Percentiles rank a stretch among this genome's conserved stretches.
These are phyloP conservation scores for Xerocomus potaroensis DNA, from an alignment of 768 basidiomycete genomes.

Conservation along the genomic window DNA sequence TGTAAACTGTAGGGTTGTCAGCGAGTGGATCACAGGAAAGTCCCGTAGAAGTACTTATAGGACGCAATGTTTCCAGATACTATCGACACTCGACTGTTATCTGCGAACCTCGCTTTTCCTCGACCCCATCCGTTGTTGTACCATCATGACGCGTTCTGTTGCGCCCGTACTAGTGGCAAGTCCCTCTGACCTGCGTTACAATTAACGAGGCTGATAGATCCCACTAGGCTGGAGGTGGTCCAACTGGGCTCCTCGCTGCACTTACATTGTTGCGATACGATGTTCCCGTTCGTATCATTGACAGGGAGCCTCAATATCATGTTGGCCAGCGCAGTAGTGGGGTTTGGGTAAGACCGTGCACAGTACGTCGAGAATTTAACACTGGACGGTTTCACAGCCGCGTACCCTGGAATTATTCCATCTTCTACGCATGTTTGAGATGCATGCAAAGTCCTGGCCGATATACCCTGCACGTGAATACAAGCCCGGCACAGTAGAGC, in stretches of 20 bases:
- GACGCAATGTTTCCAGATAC: too few relatives aligned
- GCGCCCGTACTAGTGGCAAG: slow-evolving; percentile 21
- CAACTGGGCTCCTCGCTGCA: slow-evolving; percentile 30
- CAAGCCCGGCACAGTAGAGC: slow-evolving; percentile 21
- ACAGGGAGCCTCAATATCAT: slow-evolving; percentile 37
- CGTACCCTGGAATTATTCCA: slow-evolving; percentile 43
- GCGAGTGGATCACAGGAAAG: too few relatives aligned
- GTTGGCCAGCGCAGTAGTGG: slow-evolving; percentile 38
- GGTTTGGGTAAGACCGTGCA: slow-evolving; percentile 31
- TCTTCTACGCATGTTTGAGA: slow-evolving; percentile 37
- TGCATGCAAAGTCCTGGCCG: slow-evolving; percentile 28
- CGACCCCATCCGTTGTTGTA: too few relatives aligned
- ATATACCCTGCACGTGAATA: slow-evolving; percentile 33
- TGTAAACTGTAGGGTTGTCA: too few relatives aligned
- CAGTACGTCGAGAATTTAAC: too few relatives aligned
- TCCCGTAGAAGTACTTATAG: too few relatives aligned
- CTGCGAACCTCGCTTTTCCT: neutral
- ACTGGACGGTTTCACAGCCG: slow-evolving; percentile 7
- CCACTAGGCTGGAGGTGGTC: slow-evolving; percentile 26
- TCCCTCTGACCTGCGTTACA: neutral
- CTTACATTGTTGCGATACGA: slow-evolving; percentile 38
- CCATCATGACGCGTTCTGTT: slow-evolving; percentile 8
- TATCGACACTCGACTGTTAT: too few relatives aligned
- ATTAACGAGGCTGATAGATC: neutral
- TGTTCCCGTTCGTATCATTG: slow-evolving; percentile 48